A percentile compares a stretch with the other conserved stretches of the same genome.
These are phyloP conservation scores for Manihot esculenta DNA, from an alignment of 441 rosid species.

Conservation along the genomic window DNA sequence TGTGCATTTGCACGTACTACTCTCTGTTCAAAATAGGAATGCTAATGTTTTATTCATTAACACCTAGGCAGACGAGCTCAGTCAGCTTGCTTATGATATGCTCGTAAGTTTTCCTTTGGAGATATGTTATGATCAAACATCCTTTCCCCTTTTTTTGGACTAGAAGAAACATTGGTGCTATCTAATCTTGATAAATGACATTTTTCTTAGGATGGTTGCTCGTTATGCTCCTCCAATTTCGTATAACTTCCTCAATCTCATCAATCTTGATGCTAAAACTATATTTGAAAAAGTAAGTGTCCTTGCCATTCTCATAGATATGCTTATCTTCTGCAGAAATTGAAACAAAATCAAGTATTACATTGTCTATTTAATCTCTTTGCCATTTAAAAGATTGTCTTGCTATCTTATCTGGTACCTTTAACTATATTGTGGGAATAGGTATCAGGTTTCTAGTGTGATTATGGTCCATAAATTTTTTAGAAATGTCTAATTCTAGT, in stretches of 20 bases:
- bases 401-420: conserved; percentile 1
- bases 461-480: background rate
- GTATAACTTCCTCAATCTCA: conserved; percentile 94
- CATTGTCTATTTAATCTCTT: background rate
- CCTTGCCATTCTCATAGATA: conserved; percentile 3
- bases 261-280: conserved; percentile 59
- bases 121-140: conserved; percentile 12
- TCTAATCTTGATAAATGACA: conserved; percentile 18
- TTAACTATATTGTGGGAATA: conserved; percentile 2
- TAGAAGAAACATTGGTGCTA: conserved; percentile 15
- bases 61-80: conserved; percentile 95
- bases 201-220: conserved; percentile 83
- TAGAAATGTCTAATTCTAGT: background rate
- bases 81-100: conserved; percentile 98
- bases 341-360: conserved; percentile 4
- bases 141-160: background rate
- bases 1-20: conserved; percentile 97
- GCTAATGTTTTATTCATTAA: conserved; percentile 97
- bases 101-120: conserved; percentile 62
- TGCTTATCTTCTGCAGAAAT: conserved; percentile 6
- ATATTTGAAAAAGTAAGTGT: conserved; percentile 82
- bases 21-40: conserved; percentile 93
- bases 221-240: conserved; percentile 97
- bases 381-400: background rate
- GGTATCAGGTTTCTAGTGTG: background rate